These are phyloP conservation scores for Leishmania arabica DNA, from an alignment of 208 protist genomes.

Conservation along the genomic window DNA sequence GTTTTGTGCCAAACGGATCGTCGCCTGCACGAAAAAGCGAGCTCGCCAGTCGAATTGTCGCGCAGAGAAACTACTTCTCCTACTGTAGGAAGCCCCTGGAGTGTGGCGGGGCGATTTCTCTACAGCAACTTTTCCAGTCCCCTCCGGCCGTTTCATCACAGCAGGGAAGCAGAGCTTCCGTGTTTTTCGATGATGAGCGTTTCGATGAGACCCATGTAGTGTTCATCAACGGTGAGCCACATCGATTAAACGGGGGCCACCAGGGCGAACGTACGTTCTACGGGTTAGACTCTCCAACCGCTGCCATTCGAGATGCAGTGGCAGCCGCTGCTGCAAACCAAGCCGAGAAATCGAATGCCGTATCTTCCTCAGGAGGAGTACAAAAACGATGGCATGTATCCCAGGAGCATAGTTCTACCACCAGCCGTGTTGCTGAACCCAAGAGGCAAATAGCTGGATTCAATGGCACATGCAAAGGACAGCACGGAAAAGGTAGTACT, in stretches of 20 bases:
- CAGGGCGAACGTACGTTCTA: constrained; percentile 8
- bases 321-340: background rate
- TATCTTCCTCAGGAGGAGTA: background rate
- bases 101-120: constrained; percentile 2
- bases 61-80: constrained; percentile 3
- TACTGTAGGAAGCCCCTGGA: constrained; percentile 7
- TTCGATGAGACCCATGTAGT: constrained; percentile 1
- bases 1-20: constrained; percentile 7
- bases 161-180: background rate
- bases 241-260: background rate
- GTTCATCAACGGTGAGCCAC: constrained; percentile 18
- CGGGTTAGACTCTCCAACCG: constrained; percentile 10
- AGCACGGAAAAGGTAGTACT: background rate
- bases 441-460: background rate
- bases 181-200: constrained; percentile 23
- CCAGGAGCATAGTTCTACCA: background rate
- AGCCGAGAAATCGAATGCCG: background rate
- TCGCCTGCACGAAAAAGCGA: constrained; percentile 10
- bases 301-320: constrained; percentile 12
- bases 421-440: too few relatives aligned
- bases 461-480: background rate
- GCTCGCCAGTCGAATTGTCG: constrained; percentile 10
- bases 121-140: background rate
- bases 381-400: background rate
- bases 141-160: background rate